Base-by-base conservation (phyloP, 345 rosid genomes). In the Brassica nigra region DNA sequence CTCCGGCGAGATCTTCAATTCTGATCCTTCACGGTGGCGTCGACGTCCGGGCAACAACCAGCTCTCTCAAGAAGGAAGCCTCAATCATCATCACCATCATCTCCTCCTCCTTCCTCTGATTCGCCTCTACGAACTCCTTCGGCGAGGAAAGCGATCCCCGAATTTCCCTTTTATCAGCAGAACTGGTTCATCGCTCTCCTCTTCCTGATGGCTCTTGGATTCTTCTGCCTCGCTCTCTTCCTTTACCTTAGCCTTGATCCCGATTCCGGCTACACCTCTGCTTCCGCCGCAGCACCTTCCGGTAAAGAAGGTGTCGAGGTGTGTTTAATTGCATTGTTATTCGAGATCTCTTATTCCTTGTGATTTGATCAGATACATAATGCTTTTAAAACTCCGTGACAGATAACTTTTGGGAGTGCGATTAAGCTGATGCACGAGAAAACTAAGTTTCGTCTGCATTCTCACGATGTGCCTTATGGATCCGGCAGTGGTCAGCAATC, bases 401-500 rank as follows among this genome's bases (percentile, higher is more conserved):
- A 96, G 99, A 82, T 96, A 42, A 92, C 97, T 7, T 96, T 90
- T 76, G 99, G 99, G 36, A 82, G 91, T 37, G 89, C 86, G 80
- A 76, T 96, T 8, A 96, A 96, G 91, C 79, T 93, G 84, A 90
- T 90, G 97, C 99, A 96, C 44, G 99, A 96, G 87, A 89, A 76
- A 84, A 93, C 99, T 2, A 96, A 83, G 67, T 87, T 83, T 66
- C 76, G 99, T 80, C 76, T 96, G 31, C 99, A 96, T 84, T 96
- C 99, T 2, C 99, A 96, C 42, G 99, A 96, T 61, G 99, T 96
- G 71, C 99, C 99, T 0, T 96, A 93, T 16, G 99, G 99, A 37
- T 93, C 99, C 20, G 99, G 99, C 9, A 93, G 98, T 78, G 99
- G 99, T 55, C 99, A 96, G 84, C 99, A 96, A 79, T 96, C 99